phyloP scores from a whole-genome alignment of 345 rosid genomes.

The Boechera retrofracta region DNA sequence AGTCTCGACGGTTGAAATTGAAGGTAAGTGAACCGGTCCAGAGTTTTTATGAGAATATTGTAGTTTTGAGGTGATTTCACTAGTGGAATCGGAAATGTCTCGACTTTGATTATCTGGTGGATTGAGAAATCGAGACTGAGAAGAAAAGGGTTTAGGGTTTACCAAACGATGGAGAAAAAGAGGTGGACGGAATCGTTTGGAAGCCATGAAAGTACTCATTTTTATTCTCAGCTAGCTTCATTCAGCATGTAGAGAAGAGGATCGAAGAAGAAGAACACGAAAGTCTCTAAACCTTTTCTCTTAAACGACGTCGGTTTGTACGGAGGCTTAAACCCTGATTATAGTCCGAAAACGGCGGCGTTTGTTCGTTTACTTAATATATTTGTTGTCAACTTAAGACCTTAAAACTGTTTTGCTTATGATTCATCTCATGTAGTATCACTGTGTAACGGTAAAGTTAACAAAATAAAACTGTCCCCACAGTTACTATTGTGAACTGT shows the following conservation, averaged over 20 bases:
- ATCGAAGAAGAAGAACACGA: conserved; percentile 24
- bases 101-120: conserved; percentile 2
- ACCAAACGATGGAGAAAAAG: neutral
- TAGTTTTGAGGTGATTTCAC: conserved; percentile 26
- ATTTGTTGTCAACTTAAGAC: too few species aligned
- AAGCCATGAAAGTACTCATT: conserved; percentile 18
- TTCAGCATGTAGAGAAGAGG: neutral
- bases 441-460: neutral
- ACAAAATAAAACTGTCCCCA: neutral
- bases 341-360: too few species aligned
- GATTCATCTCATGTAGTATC: neutral
- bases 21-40: conserved; percentile 5
- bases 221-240: conserved; percentile 6
- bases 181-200: neutral
- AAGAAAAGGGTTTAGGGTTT: conserved; percentile 46
- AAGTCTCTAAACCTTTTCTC: neutral
- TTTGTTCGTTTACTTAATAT: too few species aligned
- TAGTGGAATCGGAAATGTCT: conserved; percentile 8
- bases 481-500: neutral
- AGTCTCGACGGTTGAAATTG: neutral
- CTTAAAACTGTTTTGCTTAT: neutral
- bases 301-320: neutral
- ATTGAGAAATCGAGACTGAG: conserved; percentile 40
- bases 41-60: neutral
- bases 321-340: too few species aligned